A percentile compares a stretch with the other conserved stretches of the same genome.
These are phyloP conservation scores for Glycine latifolia DNA, from an alignment of 306 rosid genomes.

Conservation along the genomic window DNA sequence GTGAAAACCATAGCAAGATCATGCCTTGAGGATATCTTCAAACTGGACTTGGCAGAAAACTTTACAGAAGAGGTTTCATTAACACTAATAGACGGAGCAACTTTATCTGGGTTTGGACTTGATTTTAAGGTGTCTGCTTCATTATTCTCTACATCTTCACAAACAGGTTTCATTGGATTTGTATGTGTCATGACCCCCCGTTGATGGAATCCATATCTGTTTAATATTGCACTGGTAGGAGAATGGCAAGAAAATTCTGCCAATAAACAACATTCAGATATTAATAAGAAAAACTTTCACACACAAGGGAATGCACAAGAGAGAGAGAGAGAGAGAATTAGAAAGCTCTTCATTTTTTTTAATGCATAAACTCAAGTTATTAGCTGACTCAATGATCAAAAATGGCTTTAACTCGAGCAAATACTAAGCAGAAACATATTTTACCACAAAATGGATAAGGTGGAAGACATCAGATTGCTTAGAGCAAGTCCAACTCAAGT, in stretches of 20 bases:
- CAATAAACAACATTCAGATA: slow-evolving; percentile 34
- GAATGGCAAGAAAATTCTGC: slow-evolving; percentile 65
- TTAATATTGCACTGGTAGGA: slow-evolving; percentile 48
- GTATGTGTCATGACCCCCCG: slow-evolving; percentile 52
- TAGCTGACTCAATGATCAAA: slow-evolving; percentile 19
- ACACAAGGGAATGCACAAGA: background rate
- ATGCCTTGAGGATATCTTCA: slow-evolving; percentile 85
- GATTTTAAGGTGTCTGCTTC: slow-evolving; percentile 45
- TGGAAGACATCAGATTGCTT: slow-evolving; percentile 16
- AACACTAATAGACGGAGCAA: slow-evolving; percentile 40
- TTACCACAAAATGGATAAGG: slow-evolving; percentile 16
- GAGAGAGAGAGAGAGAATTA: background rate
- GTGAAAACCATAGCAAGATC: slow-evolving; percentile 93
- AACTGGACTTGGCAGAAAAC: slow-evolving; percentile 59
- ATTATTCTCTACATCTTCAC: slow-evolving; percentile 52
- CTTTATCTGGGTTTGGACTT: slow-evolving; percentile 32
- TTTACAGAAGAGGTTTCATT: slow-evolving; percentile 45
- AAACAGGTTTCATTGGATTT: slow-evolving; percentile 48
- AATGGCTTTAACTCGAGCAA: slow-evolving; percentile 11
- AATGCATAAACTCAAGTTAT: slow-evolving; percentile 24
- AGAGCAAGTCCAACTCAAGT: slow-evolving; percentile 4
- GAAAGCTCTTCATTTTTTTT: slow-evolving; percentile 13
- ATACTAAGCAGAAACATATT: slow-evolving; percentile 13
- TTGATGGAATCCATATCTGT: slow-evolving; percentile 49
- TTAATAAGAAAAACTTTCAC: slow-evolving; percentile 7